Conservation (phyloP, 805 yeast species). For the Yamadazyma ubonensis region DNA sequence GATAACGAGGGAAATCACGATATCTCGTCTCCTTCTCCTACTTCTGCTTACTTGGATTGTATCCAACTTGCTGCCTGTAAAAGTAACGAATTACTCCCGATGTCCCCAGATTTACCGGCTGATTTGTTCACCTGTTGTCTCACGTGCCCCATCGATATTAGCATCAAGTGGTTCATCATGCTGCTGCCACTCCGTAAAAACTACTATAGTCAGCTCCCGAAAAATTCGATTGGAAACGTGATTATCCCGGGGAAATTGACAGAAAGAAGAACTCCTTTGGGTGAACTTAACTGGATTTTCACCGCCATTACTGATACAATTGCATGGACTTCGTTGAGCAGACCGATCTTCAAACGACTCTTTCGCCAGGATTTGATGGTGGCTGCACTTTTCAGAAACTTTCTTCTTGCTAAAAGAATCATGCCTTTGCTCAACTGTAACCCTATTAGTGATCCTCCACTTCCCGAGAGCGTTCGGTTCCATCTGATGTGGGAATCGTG, state of each 20-base stretch:
- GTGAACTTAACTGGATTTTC: conserved; percentile 96
- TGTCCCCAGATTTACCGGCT: conserved; percentile 94
- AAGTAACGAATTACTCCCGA: conserved; percentile 80
- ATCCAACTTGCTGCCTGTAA: conserved; percentile 92
- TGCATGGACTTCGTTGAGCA: conserved; percentile 91
- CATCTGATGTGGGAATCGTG: conserved; percentile 98
- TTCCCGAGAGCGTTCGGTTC: conserved; percentile 75
- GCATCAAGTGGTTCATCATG: conserved; percentile 87
- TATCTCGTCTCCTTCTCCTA: conserved; percentile 55
- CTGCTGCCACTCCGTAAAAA: conserved; percentile 66
- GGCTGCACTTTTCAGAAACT: conserved; percentile 92
- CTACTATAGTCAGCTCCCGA: conserved; percentile 47
- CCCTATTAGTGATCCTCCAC: conserved; percentile 89
- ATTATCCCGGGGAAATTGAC: conserved; percentile 87
- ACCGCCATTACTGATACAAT: conserved; percentile 97
- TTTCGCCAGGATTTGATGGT: conserved; percentile 96
- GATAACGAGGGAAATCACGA: conserved; percentile 66
- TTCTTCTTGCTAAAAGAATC: conserved; percentile 84
- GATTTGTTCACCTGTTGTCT: conserved; percentile 94
- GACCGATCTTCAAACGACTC: conserved; percentile 83
- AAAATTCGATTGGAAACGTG: conserved; percentile 53
- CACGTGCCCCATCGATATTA: conserved; percentile 93
- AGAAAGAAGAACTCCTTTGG: conserved; percentile 91
- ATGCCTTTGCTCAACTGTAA: conserved; percentile 93
- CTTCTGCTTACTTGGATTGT: conserved; percentile 74